A percentile compares a stretch with the other conserved stretches of the same genome.
Conservation (phyloP, 176 grass and related monocot genomes). For the Bolboschoenus planiculmis region DNA sequence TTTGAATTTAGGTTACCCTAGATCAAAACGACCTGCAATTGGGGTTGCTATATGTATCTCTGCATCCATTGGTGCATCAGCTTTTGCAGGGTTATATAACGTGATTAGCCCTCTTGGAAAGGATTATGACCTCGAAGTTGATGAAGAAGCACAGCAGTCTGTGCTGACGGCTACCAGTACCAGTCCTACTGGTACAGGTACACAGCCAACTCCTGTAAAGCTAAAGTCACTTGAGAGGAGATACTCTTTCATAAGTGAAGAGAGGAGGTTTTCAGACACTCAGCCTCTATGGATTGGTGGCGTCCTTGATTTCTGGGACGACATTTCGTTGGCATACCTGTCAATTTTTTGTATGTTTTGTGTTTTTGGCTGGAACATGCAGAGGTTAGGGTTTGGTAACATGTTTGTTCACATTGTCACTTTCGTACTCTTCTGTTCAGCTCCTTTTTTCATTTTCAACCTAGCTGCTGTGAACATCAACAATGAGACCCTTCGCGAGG, state of each 20-base stretch:
- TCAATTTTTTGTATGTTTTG: slow-evolving; percentile 72
- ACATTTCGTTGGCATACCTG: slow-evolving; percentile 48
- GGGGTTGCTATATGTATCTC: slow-evolving; percentile 55
- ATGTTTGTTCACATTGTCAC: slow-evolving; percentile 79
- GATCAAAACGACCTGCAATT: slow-evolving; percentile 43
- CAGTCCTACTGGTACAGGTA: not conserved
- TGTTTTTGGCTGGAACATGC: slow-evolving; percentile 97
- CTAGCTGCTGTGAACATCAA: slow-evolving; percentile 64
- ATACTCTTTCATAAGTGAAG: slow-evolving; percentile 18
- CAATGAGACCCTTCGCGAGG: slow-evolving; percentile 41
- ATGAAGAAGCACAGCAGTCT: slow-evolving; percentile 30
- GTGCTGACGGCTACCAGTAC: not conserved
- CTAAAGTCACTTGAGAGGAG: slow-evolving; percentile 6
- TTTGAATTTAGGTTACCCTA: slow-evolving; percentile 61
- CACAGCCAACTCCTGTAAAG: not conserved
- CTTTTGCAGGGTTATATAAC: slow-evolving; percentile 39
- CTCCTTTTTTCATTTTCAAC: slow-evolving; percentile 92
- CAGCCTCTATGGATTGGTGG: slow-evolving; percentile 50
- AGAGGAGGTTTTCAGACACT: slow-evolving; percentile 31
- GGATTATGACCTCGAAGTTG: slow-evolving; percentile 24
- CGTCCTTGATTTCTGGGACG: slow-evolving; percentile 52
- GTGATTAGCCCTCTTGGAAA: slow-evolving; percentile 72
- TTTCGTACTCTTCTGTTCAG: slow-evolving; percentile 68
- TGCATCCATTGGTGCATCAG: slow-evolving; percentile 39
- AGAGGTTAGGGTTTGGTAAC: slow-evolving; percentile 81